Evolutionary conservation across 805 yeast species (phyloP), one percentile per base, ranked within the genome.

Genomic region (Lachancea meyersii): DNA sequence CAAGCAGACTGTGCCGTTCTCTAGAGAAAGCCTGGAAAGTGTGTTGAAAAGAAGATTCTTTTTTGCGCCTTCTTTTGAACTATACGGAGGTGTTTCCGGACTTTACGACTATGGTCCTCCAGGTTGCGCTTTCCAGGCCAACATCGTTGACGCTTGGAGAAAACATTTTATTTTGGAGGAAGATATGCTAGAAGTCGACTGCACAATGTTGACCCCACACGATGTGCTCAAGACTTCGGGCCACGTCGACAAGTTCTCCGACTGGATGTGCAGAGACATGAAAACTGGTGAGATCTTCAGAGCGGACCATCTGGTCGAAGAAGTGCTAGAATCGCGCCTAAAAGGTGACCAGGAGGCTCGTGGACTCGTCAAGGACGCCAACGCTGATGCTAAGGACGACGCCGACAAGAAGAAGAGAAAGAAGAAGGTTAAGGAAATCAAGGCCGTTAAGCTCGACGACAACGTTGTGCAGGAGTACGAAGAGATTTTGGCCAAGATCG

Each of bases 91-190:
- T 66, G 97, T 93, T 35, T 86, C 96, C 38, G 99, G 99, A 52
- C 75, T 93, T 46, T 93, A 86, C 66, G 99, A 93, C 66, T 93
- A 89, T 63, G 99, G 99, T 71, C 99, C 99, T 50, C 97, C 98
- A 64, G 98, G 98, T 49, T 91, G 97, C 72, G 94, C 97, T 10
- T 78, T 93, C 69, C 97, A 91, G 73, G 95, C 97, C 58, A 91
- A 93, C 66, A 76, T 93, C 49, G 73, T 93, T 48, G 99, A 94
- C 61, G 75, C 78, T 38, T 93, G 98, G 98, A 84, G 97, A 73
- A 91, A 89, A 67, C 99, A 93, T 69, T 93, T 93, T 65, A 81
- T 93, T 48, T 72, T 94, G 53, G 97, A 93, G 69, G 99, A 93
- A 71, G 97, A 93, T 61, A 93, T 93, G 97, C 76, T 89, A 61